These are phyloP conservation scores for Pythium phragmiticola DNA, from an alignment of 352 stramenopile genomes.

Conservation along the genomic window DNA sequence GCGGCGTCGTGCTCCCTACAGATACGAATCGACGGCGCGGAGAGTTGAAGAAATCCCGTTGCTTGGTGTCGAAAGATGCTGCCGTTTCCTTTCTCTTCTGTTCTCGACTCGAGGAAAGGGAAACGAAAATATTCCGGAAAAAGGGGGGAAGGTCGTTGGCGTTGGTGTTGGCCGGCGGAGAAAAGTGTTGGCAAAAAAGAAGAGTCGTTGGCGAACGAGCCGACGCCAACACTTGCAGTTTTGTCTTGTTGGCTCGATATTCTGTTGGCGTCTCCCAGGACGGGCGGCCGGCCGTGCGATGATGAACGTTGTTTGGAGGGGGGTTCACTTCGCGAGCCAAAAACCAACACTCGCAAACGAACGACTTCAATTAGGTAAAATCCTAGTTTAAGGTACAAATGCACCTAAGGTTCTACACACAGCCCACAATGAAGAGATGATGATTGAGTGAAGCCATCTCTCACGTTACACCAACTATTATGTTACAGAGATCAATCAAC, in stretches of 20 bases:
- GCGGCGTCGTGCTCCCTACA: neutral
- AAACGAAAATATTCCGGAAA: neutral
- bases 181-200: neutral
- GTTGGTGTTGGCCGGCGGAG: neutral
- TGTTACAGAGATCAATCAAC: constrained; percentile 1
- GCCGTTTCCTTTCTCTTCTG: neutral
- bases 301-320: neutral
- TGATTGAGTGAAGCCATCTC: constrained; percentile 12
- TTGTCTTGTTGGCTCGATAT: constrained; percentile 12
- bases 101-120: neutral
- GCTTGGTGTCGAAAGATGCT: neutral
- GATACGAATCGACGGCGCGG: neutral
- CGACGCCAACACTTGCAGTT: constrained; percentile 24
- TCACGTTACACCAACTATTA: neutral
- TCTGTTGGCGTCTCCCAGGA: constrained; percentile 12
- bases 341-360: constrained; percentile 22
- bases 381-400: constrained; percentile 8
- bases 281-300: neutral
- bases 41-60: neutral
- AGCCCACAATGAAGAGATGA: neutral
- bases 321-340: constrained; percentile 26
- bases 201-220: constrained; percentile 9
- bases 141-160: neutral
- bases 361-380: constrained; percentile 22
- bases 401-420: neutral